Percentiles rank a stretch among this genome's conserved stretches.
Evolutionary conservation across 2,329 filamentous ascomycete genomes (phyloP).

Genomic region (Colletotrichum shisoi): DNA sequence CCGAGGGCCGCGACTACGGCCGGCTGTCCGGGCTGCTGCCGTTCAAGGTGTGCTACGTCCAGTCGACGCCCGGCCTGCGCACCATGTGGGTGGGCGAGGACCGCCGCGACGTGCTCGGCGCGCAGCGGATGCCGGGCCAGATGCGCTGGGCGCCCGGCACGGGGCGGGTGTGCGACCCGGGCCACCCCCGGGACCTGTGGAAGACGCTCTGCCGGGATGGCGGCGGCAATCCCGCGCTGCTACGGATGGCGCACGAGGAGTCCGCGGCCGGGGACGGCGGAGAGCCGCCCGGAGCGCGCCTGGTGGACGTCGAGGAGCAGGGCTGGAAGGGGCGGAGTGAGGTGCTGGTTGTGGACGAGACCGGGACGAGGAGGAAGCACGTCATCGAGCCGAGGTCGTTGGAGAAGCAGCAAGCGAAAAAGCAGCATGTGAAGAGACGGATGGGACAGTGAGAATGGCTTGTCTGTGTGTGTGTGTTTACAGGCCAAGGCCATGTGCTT

Average conservation of each 20-base stretch:
- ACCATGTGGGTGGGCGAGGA: constrained; percentile 54
- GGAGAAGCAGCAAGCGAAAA: background rate
- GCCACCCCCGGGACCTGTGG: constrained; percentile 24
- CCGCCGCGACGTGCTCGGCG: constrained; percentile 54
- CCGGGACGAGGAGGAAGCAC: constrained; percentile 21
- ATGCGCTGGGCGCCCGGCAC: constrained; percentile 41
- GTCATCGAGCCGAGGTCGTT: constrained; percentile 30
- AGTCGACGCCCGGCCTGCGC: constrained; percentile 50
- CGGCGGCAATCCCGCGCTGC: constrained; percentile 24
- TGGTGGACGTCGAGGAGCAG: constrained; percentile 33
- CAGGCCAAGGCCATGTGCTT: too few relatives aligned
- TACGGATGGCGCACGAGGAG: constrained; percentile 33
- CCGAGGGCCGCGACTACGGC: constrained; percentile 39
- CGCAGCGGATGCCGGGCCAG: constrained; percentile 51
- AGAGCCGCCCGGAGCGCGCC: background rate
- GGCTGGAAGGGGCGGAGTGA: constrained; percentile 36
- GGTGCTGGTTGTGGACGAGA: constrained; percentile 17
- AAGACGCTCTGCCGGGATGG: constrained; percentile 2
- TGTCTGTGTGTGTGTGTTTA: too few relatives aligned
- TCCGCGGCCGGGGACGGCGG: background rate
- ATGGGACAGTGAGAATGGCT: background rate
- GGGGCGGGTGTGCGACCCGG: constrained; percentile 29
- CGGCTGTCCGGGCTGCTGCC: constrained; percentile 55
- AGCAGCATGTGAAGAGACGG: constrained; percentile 4
- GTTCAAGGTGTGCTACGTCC: constrained; percentile 54